Percentiles rank a stretch among this genome's conserved stretches.
These are phyloP conservation scores for Oryza brachyantha DNA, from an alignment of 176 grass and related monocot genomes.

Conservation along the genomic window DNA sequence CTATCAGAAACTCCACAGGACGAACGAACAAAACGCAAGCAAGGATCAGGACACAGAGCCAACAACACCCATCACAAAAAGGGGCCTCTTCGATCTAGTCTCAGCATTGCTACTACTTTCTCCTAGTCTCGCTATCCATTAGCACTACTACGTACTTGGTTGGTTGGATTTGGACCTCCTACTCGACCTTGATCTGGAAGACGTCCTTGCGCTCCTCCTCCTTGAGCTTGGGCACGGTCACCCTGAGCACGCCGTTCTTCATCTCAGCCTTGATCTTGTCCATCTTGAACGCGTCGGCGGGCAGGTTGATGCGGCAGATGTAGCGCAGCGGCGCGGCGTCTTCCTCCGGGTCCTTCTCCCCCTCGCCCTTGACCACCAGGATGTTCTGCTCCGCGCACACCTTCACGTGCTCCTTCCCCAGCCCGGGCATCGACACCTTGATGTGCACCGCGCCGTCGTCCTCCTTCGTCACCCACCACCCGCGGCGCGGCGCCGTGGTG, in stretches of 20 bases:
- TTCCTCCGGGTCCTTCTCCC: slow-evolving; percentile 56
- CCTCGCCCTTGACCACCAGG: slow-evolving; percentile 63
- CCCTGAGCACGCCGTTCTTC: slow-evolving; percentile 91
- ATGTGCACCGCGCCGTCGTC: slow-evolving; percentile 61
- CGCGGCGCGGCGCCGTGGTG: slow-evolving; percentile 13
- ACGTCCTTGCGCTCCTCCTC: slow-evolving; percentile 65
- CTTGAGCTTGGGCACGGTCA: slow-evolving; percentile 78
- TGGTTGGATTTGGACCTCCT: not conserved
- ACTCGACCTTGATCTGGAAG: slow-evolving; percentile 67
- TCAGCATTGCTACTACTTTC: too few species aligned
- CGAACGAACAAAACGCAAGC: too few species aligned
- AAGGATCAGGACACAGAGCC: too few species aligned
- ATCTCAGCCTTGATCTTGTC: slow-evolving; percentile 92
- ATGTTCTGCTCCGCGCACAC: slow-evolving; percentile 72
- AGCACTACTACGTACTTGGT: too few species aligned
- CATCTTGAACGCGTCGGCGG: slow-evolving; percentile 50
- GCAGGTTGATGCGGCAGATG: slow-evolving; percentile 52
- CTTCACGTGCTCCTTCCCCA: slow-evolving; percentile 76
- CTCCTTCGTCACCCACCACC: slow-evolving; percentile 57
- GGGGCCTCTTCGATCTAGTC: too few species aligned
- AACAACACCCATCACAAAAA: too few species aligned
- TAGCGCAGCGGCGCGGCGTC: slow-evolving; percentile 33
- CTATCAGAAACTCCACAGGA: too few species aligned
- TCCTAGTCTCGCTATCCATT: too few species aligned
- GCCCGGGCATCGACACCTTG: slow-evolving; percentile 70